These are phyloP conservation scores for Skeletonema marinoi DNA, from an alignment of 108 stramenopile genomes.

Conservation along the genomic window DNA sequence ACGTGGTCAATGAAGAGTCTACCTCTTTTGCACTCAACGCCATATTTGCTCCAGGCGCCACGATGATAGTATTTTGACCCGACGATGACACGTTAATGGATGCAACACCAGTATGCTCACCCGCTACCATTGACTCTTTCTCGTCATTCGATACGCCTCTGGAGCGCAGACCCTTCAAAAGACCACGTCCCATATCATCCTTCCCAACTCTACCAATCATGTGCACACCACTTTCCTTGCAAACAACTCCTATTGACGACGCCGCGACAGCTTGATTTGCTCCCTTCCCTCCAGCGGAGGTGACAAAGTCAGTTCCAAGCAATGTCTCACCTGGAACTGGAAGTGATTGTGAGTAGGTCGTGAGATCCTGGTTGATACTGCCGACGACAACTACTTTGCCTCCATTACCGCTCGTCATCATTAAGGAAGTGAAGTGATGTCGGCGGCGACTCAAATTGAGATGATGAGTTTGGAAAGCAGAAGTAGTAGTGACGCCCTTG, in stretches of 20 bases:
- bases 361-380: conserved; percentile 82
- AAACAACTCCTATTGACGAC: conserved; percentile 54
- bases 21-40: conserved; percentile 67
- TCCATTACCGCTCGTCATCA: background rate
- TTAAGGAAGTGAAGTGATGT: background rate
- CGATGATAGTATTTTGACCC: conserved; percentile 86
- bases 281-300: conserved; percentile 88
- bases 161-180: conserved; percentile 50
- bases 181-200: conserved; percentile 66
- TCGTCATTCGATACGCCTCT: conserved; percentile 3
- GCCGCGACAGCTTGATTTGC: conserved; percentile 93
- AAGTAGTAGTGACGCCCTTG: background rate
- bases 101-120: conserved; percentile 71
- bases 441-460: background rate
- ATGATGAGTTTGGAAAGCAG: background rate
- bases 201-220: conserved; percentile 84
- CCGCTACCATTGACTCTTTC: conserved; percentile 9
- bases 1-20: conserved; percentile 10
- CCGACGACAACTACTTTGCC: conserved; percentile 77
- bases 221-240: conserved; percentile 48
- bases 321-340: conserved; percentile 85
- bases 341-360: conserved; percentile 52
- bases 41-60: conserved; percentile 83
- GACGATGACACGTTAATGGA: conserved; percentile 71
- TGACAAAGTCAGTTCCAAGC: conserved; percentile 74